Evolutionary conservation across 1,284 basidiomycete species (phyloP).

Genomic region (Ceratobasidium sp.): DNA sequence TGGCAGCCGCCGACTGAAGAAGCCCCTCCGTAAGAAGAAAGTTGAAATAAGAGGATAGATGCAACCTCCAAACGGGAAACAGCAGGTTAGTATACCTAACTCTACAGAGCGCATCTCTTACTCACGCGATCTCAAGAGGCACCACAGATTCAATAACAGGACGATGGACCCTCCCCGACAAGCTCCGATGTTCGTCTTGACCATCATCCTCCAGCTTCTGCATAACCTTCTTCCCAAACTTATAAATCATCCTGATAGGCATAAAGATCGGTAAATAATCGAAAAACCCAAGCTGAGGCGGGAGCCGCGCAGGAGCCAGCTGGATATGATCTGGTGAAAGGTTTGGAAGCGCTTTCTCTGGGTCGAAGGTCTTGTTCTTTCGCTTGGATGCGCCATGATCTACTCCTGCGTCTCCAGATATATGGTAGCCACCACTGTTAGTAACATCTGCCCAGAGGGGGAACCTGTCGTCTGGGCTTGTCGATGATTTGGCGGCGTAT

Average conservation of each 20-base stretch:
- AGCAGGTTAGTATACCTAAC: not conserved
- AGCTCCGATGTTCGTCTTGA: no score
- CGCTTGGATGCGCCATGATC: slow-evolving; percentile 21
- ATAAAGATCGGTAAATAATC: slow-evolving; percentile 69
- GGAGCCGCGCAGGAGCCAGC: slow-evolving; percentile 43
- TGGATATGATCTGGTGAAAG: slow-evolving; percentile 43
- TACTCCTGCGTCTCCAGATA: slow-evolving; percentile 12
- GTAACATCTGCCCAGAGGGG: slow-evolving; percentile 64
- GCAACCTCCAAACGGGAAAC: slow-evolving; percentile 51
- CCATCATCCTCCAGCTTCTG: slow-evolving; percentile 1
- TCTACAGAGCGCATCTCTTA: not conserved
- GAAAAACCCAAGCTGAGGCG: slow-evolving; percentile 38
- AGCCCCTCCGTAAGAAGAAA: slow-evolving; percentile 49
- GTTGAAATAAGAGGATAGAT: slow-evolving; percentile 62
- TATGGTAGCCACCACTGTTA: slow-evolving; percentile 19
- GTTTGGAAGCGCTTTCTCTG: slow-evolving; percentile 65
- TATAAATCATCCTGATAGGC: slow-evolving; percentile 62
- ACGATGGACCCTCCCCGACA: slow-evolving; percentile 49
- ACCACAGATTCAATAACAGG: slow-evolving; percentile 68
- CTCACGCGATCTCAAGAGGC: slow-evolving; percentile 66
- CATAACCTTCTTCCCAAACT: slow-evolving; percentile 46
- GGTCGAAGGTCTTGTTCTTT: slow-evolving; percentile 58
- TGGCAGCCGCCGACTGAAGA: slow-evolving; percentile 64
- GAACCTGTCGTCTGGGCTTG: slow-evolving; percentile 58
- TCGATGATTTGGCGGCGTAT: slow-evolving; percentile 51